Base-by-base conservation (phyloP, 225 moss, liverwort and hornwort species). In the Marchantia polymorpha region DNA sequence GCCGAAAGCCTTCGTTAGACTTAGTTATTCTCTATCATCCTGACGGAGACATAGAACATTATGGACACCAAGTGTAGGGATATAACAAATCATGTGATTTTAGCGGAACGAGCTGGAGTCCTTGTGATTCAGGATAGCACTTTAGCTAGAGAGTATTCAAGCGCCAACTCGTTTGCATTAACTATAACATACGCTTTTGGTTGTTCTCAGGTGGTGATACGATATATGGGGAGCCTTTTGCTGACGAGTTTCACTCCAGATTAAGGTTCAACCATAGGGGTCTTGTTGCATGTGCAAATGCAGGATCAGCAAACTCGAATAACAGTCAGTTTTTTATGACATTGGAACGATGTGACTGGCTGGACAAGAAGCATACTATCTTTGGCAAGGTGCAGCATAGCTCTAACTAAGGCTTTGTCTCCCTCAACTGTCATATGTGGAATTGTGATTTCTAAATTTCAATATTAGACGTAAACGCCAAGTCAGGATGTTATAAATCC, bases 321-420 rank as follows among this genome's bases (percentile, higher is more conserved):
- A 95, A 99, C 53, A 99, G 99, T 80, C 99, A 99, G 79, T 99
- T 99, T 79, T 99, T 99, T 83, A 93, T 99, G 79, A 92, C 95
- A 6, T 87, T 99, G 75, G 99, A 99, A 66, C 90, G 93, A n/a
- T 92, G 92, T 82, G 99, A 99, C 86, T 95, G 99, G 99, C 99
- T 99, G 72, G 95, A 99, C 82, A 99, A 95, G 78, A 93, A 93
- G 83, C 83, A 95, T 74, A 99, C 99, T 17, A 99, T 99, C 68
- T 99, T 99, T 85, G 99, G 99, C 64, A 99, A 99, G 90, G 94
- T 94, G 65, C 51, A 69, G 23, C 67, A 31, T 27, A 14, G 11
- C 67, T 10, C 25, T 31, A 3, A 67, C 6, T 29, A 31, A 12
- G 30, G 1, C 30, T 26, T 9, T 67, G 61, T 5, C 17, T 19